Percentiles rank a stretch among this genome's conserved stretches.
phyloP scores from a whole-genome alignment of 352 stramenopile species.

The Globisporangium heterothallicum region DNA sequence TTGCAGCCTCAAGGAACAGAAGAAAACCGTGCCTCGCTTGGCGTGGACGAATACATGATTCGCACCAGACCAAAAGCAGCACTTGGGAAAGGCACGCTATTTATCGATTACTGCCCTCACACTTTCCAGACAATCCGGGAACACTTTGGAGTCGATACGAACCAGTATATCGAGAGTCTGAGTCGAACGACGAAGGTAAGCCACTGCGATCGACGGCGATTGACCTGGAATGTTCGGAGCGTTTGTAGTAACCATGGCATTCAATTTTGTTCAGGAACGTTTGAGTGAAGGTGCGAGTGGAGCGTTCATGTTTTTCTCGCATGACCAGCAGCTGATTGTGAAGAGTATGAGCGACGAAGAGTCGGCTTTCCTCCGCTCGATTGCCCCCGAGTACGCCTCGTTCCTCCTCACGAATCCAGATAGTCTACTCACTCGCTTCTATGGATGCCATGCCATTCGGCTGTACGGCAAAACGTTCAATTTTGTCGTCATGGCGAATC shows the following conservation, averaged over 20 bases:
- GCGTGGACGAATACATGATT: conserved; percentile 84
- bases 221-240: neutral
- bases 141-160: conserved; percentile 80
- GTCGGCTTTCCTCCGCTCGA: conserved; percentile 72
- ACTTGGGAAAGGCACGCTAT: conserved; percentile 73
- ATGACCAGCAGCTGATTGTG: conserved; percentile 85
- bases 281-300: conserved; percentile 83
- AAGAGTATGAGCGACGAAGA: conserved; percentile 89
- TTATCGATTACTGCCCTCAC: conserved; percentile 84
- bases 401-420: conserved; percentile 81
- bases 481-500: conserved; percentile 87
- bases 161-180: conserved; percentile 78
- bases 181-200: conserved; percentile 70
- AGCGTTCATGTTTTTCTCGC: conserved; percentile 88
- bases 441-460: conserved; percentile 79
- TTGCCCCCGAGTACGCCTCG: conserved; percentile 74
- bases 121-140: conserved; percentile 85
- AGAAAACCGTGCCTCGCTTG: conserved; percentile 67
- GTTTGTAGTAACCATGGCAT: neutral
- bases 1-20: conserved; percentile 73
- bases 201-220: neutral
- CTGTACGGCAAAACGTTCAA: conserved; percentile 88
- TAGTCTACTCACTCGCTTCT: conserved; percentile 78
- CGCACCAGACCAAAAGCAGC: conserved; percentile 66
- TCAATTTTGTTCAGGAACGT: conserved; percentile 29